A percentile compares a stretch with the other conserved stretches of the same genome.
phyloP scores from a whole-genome alignment of 2,329 filamentous ascomycete species.

The Trichoderma brevicompactum region DNA sequence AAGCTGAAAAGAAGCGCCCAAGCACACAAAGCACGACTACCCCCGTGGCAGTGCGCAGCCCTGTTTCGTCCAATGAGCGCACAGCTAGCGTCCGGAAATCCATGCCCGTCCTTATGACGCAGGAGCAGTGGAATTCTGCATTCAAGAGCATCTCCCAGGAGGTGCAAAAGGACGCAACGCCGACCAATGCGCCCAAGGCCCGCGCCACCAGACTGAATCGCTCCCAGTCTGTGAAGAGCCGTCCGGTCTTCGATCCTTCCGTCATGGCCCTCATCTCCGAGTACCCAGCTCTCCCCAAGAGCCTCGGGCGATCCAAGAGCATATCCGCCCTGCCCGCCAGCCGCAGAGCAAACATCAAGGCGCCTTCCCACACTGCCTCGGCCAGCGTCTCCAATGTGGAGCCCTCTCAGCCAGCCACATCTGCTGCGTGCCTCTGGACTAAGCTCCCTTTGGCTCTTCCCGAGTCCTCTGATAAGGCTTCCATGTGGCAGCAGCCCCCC shows the following conservation, averaged over 20 bases:
- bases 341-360: neutral
- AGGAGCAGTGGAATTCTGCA: conserved; percentile 26
- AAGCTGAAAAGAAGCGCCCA: conserved; percentile 10
- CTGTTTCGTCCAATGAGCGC: neutral
- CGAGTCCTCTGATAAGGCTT: neutral
- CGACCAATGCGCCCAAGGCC: neutral
- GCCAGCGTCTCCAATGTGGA: neutral
- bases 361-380: neutral
- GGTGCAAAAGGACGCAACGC: neutral
- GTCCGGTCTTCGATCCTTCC: conserved; percentile 23
- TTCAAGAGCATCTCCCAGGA: conserved; percentile 11
- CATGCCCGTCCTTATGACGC: conserved; percentile 24
- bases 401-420: conserved; percentile 20
- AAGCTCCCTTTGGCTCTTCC: neutral
- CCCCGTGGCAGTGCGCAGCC: neutral
- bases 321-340: conserved; percentile 6
- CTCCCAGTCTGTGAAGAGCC: conserved; percentile 20
- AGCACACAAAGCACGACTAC: neutral
- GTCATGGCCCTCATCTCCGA: conserved; percentile 27
- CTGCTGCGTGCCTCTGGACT: neutral
- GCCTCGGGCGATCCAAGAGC: conserved; percentile 19
- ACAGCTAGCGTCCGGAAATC: neutral
- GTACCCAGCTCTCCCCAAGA: neutral
- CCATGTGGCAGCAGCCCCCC: conserved; percentile 3
- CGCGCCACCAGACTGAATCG: conserved; percentile 1